Percentiles rank a stretch among this genome's conserved stretches.
Evolutionary conservation across 208 protist genomes (phyloP).

Genomic region (Zelonia costaricensis): DNA sequence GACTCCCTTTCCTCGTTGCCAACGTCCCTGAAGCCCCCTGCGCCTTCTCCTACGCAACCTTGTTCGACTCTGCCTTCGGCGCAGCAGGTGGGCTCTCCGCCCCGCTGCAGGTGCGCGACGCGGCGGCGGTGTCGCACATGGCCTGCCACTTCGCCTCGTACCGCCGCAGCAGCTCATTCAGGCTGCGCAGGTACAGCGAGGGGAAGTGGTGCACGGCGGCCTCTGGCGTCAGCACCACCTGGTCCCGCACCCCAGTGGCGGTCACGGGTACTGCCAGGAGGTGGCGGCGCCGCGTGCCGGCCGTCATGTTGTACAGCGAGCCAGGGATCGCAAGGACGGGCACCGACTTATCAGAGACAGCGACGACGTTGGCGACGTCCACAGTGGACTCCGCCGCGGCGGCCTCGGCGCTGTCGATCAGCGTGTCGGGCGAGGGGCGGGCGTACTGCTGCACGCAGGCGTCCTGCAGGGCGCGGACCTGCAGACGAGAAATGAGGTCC

Average conservation of each 20-base stretch:
- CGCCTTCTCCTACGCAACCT: too few species aligned
- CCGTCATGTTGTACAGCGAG: constrained; percentile 29
- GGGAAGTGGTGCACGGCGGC: constrained; percentile 53
- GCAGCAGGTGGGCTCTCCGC: too few species aligned
- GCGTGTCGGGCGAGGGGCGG: constrained; percentile 2
- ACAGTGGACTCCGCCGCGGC: not conserved
- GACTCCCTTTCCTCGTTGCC: too few species aligned
- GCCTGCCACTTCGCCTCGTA: constrained; percentile 26
- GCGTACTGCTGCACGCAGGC: constrained; percentile 20
- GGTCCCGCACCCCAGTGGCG: constrained; percentile 20
- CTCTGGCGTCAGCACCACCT: constrained; percentile 28
- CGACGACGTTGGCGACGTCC: not conserved
- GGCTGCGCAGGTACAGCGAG: constrained; percentile 46
- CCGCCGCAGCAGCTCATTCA: constrained; percentile 35
- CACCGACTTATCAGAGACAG: constrained; percentile 13
- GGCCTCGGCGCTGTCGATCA: not conserved
- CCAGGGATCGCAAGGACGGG: constrained; percentile 28
- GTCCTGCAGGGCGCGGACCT: constrained; percentile 50
- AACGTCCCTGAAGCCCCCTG: too few species aligned
- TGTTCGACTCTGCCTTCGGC: too few species aligned
- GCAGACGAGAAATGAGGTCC: constrained; percentile 61
- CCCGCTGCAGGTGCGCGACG: too few species aligned
- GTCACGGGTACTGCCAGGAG: constrained; percentile 14
- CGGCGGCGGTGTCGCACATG: not conserved
- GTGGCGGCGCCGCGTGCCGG: constrained; percentile 16